These are phyloP conservation scores for Crucibulum laeve DNA, from an alignment of 768 basidiomycete genomes.

Conservation along the genomic window DNA sequence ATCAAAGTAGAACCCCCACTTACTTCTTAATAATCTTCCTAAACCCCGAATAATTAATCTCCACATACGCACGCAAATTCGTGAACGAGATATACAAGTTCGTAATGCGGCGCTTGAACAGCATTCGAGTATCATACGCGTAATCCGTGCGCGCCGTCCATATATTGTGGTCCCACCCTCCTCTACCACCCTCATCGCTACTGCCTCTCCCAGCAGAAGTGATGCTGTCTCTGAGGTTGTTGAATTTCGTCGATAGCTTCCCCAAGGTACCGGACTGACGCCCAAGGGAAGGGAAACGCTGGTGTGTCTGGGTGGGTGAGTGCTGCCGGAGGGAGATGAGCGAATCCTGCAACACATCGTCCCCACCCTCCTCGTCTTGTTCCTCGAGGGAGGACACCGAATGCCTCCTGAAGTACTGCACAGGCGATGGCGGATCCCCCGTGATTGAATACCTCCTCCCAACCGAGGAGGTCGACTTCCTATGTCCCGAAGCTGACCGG, in stretches of 20 bases:
- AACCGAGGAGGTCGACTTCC: constrained; percentile 24
- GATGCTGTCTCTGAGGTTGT: constrained; percentile 7
- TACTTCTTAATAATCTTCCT: constrained; percentile 95
- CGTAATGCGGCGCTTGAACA: constrained; percentile 89
- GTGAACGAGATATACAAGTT: constrained; percentile 74
- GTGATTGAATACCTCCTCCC: constrained; percentile 10
- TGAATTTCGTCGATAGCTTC: constrained; percentile 50
- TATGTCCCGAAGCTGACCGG: constrained; percentile 31
- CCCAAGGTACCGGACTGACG: constrained; percentile 74
- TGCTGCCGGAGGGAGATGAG: no score
- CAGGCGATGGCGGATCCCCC: no score
- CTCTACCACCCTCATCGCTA: not conserved
- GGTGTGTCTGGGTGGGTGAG: no score
- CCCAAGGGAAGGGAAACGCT: no score
- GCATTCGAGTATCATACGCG: constrained; percentile 75
- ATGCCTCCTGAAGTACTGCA: no score
- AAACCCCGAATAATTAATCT: constrained; percentile 91
- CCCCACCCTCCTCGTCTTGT: no score
- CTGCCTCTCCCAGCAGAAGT: not conserved
- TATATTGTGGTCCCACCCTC: constrained; percentile 38
- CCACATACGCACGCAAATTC: constrained; percentile 80
- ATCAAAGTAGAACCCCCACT: constrained; percentile 20
- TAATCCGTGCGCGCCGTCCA: constrained; percentile 82
- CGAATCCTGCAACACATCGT: no score
- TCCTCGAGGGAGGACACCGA: no score